These are phyloP conservation scores for Peziza echinospora DNA, from an alignment of 495 filamentous ascomycete genomes.

Conservation along the genomic window DNA sequence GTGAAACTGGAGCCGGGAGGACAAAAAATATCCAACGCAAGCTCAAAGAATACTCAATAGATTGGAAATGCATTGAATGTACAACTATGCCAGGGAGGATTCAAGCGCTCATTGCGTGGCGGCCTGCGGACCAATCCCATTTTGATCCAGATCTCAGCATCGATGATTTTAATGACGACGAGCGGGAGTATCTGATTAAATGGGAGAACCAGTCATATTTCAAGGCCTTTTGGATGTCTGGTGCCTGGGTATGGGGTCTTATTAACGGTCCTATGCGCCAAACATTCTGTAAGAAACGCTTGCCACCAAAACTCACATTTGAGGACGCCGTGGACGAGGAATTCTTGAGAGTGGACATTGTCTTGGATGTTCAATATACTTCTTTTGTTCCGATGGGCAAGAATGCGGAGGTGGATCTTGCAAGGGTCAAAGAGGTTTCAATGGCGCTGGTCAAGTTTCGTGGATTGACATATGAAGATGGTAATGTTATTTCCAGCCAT, in stretches of 20 bases:
- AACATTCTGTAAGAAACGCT: constrained; percentile 50
- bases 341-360: constrained; percentile 65
- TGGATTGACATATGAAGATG: constrained; percentile 81
- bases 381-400: constrained; percentile 25
- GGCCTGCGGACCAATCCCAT: constrained; percentile 34
- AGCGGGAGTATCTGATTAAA: constrained; percentile 79
- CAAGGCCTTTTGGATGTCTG: constrained; percentile 63
- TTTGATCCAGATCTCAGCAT: constrained; percentile 28
- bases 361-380: constrained; percentile 55
- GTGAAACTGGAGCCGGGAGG: constrained; percentile 20
- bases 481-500: no score
- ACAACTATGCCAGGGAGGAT: constrained; percentile 35
- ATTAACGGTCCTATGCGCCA: constrained; percentile 38
- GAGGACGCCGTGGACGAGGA: constrained; percentile 71
- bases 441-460: constrained; percentile 73
- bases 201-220: constrained; percentile 63
- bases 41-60: constrained; percentile 27
- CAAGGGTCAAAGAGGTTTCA: constrained; percentile 42
- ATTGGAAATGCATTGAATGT: constrained; percentile 64
- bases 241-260: constrained; percentile 76
- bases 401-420: constrained; percentile 41
- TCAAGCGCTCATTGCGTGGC: constrained; percentile 64
- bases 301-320: constrained; percentile 43
- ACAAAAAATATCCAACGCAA: constrained; percentile 26
- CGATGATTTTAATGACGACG: constrained; percentile 38